phyloP scores from a whole-genome alignment of 176 grass and related monocot genomes.

The Tuctoria greenei region DNA sequence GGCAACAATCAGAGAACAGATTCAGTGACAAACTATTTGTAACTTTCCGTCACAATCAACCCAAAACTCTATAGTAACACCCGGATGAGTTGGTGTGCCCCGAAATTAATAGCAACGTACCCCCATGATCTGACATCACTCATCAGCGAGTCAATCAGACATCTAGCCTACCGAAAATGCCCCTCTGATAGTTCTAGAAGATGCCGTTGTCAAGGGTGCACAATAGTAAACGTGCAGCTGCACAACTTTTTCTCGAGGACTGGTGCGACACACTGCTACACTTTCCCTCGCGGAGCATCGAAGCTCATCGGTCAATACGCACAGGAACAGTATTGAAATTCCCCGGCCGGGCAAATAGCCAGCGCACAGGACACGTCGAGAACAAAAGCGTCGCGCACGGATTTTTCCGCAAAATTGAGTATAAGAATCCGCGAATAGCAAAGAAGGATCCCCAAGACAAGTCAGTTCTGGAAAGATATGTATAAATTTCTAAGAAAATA shows the following conservation, averaged over 20 bases:
- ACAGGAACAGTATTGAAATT: too few relatives aligned
- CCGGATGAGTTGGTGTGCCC: neutral
- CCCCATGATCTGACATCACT: neutral
- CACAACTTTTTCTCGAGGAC: constrained; percentile 8
- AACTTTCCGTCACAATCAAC: neutral
- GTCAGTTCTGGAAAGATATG: too few relatives aligned
- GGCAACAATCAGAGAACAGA: neutral
- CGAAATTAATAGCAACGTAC: neutral
- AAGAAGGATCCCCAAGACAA: too few relatives aligned
- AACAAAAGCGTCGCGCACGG: neutral
- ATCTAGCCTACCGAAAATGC: constrained; percentile 2
- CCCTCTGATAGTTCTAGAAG: neutral
- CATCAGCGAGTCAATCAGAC: neutral
- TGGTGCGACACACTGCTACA: too few relatives aligned
- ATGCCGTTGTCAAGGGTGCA: neutral
- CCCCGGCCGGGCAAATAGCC: too few relatives aligned
- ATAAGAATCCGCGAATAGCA: too few relatives aligned
- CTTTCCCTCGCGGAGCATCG: too few relatives aligned
- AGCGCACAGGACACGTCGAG: too few relatives aligned
- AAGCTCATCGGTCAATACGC: neutral
- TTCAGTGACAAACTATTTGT: neutral
- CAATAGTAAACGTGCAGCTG: constrained; percentile 15
- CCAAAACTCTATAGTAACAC: neutral
- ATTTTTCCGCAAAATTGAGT: neutral
- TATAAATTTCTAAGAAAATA: too few relatives aligned